A percentile compares a stretch with the other conserved stretches of the same genome.
These are phyloP conservation scores for Brasilioporus rufonigricans DNA, from an alignment of 768 basidiomycete species.

Conservation along the genomic window DNA sequence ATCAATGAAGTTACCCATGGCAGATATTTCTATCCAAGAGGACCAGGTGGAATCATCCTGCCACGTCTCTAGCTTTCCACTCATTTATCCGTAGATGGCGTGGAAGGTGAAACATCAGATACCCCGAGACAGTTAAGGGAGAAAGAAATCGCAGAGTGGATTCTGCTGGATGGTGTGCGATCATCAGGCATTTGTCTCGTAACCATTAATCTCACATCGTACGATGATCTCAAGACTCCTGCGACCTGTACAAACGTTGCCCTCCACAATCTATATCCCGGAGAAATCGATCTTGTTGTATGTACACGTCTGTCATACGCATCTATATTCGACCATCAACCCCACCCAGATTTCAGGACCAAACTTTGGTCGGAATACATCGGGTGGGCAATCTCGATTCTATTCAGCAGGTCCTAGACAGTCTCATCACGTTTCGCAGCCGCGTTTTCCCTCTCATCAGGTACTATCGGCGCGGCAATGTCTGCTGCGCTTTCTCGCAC, in stretches of 20 bases:
- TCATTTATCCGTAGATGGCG: slow-evolving; percentile 39
- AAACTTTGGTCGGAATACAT: slow-evolving; percentile 82
- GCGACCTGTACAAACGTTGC: slow-evolving; percentile 91
- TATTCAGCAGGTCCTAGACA: neutral
- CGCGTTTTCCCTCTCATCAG: slow-evolving; percentile 86
- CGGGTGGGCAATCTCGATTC: slow-evolving; percentile 44
- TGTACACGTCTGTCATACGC: slow-evolving; percentile 21
- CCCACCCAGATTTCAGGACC: slow-evolving; percentile 72
- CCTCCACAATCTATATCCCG: slow-evolving; percentile 84
- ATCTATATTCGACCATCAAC: neutral
- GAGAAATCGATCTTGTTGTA: slow-evolving; percentile 87
- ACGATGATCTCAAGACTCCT: slow-evolving; percentile 56
- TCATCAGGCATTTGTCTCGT: slow-evolving; percentile 20
- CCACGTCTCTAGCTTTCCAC: neutral
- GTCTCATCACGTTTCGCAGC: slow-evolving; percentile 39
- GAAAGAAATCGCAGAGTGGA: slow-evolving; percentile 86
- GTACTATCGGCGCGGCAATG: slow-evolving; percentile 90
- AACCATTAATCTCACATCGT: slow-evolving; percentile 4
- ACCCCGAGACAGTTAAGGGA: slow-evolving; percentile 64
- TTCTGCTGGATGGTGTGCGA: slow-evolving; percentile 78
- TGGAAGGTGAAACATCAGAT: slow-evolving; percentile 64
- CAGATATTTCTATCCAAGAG: slow-evolving; percentile 72
- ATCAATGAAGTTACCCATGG: slow-evolving; percentile 72
- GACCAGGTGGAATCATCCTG: slow-evolving; percentile 38
- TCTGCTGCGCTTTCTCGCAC: slow-evolving; percentile 68